Percentiles rank a stretch among this genome's conserved stretches.
phyloP scores from a whole-genome alignment of 2,329 filamentous ascomycete species.

The Claviceps sp. region DNA sequence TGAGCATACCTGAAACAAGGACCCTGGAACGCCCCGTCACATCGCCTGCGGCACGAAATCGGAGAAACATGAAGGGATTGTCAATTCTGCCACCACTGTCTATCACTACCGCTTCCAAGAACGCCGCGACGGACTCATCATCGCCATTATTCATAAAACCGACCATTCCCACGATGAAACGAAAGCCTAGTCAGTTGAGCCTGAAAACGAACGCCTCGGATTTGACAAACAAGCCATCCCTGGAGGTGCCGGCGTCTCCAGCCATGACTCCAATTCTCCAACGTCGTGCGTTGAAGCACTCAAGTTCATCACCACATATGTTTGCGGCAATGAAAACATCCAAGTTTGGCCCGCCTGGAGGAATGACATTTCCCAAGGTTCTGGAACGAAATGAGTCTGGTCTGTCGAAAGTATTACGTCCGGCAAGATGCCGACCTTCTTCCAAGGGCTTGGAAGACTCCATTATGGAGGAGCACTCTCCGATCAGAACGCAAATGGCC shows the following conservation, averaged over 20 bases:
- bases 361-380: slow-evolving; percentile 51
- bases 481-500: slow-evolving; percentile 49
- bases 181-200: slow-evolving; percentile 66
- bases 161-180: slow-evolving; percentile 53
- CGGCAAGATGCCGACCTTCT: slow-evolving; percentile 30
- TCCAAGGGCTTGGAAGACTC: slow-evolving; percentile 25
- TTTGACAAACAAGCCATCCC: slow-evolving; percentile 31
- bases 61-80: slow-evolving; percentile 74
- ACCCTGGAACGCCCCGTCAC: slow-evolving; percentile 47
- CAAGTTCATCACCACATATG: slow-evolving; percentile 55
- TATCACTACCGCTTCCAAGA: slow-evolving; percentile 30
- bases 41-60: slow-evolving; percentile 55
- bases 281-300: slow-evolving; percentile 51
- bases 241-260: slow-evolving; percentile 44
- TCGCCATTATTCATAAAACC: slow-evolving; percentile 74
- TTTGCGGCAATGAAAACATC: slow-evolving; percentile 44
- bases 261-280: slow-evolving; percentile 45
- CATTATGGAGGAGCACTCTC: slow-evolving; percentile 42
- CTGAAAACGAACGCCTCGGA: slow-evolving; percentile 58
- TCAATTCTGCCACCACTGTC: slow-evolving; percentile 56
- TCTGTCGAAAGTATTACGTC: slow-evolving; percentile 43
- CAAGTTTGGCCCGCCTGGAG: slow-evolving; percentile 46
- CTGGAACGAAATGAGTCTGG: slow-evolving; percentile 46
- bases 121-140: slow-evolving; percentile 49
- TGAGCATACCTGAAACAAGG: slow-evolving; percentile 30